Evolutionary conservation across 2,329 filamentous ascomycete species (phyloP).

Genomic region (Tolypocladium sp.): DNA sequence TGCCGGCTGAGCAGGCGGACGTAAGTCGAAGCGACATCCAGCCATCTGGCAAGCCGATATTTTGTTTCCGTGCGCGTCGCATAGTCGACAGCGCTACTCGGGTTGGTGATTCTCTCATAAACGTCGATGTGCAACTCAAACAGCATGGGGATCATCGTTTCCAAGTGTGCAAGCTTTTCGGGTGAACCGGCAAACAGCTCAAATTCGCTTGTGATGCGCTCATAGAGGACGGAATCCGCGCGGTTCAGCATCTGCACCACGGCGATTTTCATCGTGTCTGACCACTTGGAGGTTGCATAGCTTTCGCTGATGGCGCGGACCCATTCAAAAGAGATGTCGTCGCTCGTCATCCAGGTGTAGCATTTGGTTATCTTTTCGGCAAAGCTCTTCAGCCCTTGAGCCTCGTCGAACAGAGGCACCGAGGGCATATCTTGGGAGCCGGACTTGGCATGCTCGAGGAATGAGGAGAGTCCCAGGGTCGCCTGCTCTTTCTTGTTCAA

Average conservation of each 20-base stretch:
- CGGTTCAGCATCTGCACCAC: conserved; percentile 48
- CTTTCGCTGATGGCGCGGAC: conserved; percentile 37
- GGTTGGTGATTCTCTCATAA: conserved; percentile 48
- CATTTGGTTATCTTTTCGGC: conserved; percentile 34
- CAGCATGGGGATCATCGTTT: conserved; percentile 44
- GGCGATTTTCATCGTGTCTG: conserved; percentile 44
- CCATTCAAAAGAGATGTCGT: conserved; percentile 53
- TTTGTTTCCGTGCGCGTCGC: conserved; percentile 39
- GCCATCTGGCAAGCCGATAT: conserved; percentile 41
- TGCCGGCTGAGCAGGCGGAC: conserved; percentile 25
- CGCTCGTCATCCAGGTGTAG: conserved; percentile 39
- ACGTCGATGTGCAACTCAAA: conserved; percentile 55
- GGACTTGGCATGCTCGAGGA: conserved; percentile 54
- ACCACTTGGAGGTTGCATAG: conserved; percentile 48
- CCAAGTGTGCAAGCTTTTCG: conserved; percentile 22
- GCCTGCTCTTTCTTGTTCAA: conserved; percentile 43
- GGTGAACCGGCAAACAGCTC: conserved; percentile 14
- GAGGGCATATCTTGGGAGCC: conserved; percentile 39
- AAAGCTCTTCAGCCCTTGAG: conserved; percentile 42
- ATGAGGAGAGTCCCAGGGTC: conserved; percentile 47
- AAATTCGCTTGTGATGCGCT: conserved; percentile 34
- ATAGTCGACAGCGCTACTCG: conserved; percentile 43
- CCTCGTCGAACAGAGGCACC: conserved; percentile 41
- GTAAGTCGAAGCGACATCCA: conserved; percentile 37
- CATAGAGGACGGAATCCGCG: conserved; percentile 42